Base-by-base conservation (phyloP, 2,329 filamentous ascomycete species). In the Zasmidium cellare region DNA sequence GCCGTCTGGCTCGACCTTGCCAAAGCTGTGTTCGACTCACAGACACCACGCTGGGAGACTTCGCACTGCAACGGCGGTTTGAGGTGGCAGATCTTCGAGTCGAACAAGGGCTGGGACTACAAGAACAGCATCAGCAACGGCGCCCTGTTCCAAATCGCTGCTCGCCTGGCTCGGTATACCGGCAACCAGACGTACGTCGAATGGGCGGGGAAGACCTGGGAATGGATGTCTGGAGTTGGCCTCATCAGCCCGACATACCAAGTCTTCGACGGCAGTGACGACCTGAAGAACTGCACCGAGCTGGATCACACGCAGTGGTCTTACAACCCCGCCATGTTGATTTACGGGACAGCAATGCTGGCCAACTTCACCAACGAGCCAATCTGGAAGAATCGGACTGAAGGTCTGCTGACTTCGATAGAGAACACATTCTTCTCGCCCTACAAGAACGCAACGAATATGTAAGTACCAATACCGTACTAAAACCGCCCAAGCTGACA, bases 81-180 rank as follows among this genome's bases (percentile, higher is more conserved):
- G 64, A 85, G 88, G 62, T 96, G 92, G 92, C 91, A 96, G 76
- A 89, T 96, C 60, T 92, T 88, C 76, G 80, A 84, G 12, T 90
- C 87, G 76, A 92, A 92, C 76, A 84, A 62, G 56, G 90, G 90
- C 3, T 85, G 79, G 65, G 74, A 75, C 53, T 85, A 82, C 65
- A 84, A 85, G 64, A 85, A 85, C 64, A 78, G 79, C 20, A 81
- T 85, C 60, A 82, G 80, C 12, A 85, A 85, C 62, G 83, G 82
- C 2, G 82, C 77, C 28, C 79, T 85, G 58, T 84, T 85, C 71
- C 81, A 84, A 63, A 76, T 86, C 11, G 78, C 80, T 20, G 81
- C 90, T 7, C 86, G 91, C 16, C 80, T 96, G 6, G 88, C 89
- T 0, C 81, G 87, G 12, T 94, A 90, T 75, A 96, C 91, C 0